Evolutionary conservation across 768 basidiomycete genomes (phyloP).

Genomic region (Pleurotus platypus): DNA sequence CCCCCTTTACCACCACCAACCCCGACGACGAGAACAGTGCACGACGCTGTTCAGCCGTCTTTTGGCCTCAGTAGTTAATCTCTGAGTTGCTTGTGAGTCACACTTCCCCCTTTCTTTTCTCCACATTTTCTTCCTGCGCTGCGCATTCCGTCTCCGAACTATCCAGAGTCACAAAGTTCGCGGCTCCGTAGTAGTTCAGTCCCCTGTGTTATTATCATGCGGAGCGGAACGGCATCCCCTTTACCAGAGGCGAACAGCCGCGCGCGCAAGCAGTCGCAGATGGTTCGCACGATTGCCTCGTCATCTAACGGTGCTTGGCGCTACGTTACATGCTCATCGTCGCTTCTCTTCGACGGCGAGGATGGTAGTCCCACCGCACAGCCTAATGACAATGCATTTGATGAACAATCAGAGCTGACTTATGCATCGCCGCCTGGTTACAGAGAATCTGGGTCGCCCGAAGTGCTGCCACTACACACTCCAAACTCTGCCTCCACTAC

Average conservation of each 20-base stretch:
- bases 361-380: background rate
- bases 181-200: background rate
- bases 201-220: background rate
- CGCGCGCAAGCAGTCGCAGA: background rate
- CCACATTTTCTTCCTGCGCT: background rate
- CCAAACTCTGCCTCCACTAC: constrained; percentile 22
- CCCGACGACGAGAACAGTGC: constrained; percentile 2
- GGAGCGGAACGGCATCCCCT: background rate
- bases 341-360: background rate
- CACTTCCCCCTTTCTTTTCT: background rate
- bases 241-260: background rate
- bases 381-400: background rate
- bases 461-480: constrained; percentile 42
- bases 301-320: constrained; percentile 8
- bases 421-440: constrained; percentile 38
- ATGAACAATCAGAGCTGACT: constrained; percentile 47
- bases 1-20: constrained; percentile 2
- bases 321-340: constrained; percentile 8
- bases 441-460: constrained; percentile 51
- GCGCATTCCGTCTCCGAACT: background rate
- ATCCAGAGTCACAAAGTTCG: background rate
- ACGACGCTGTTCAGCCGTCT: constrained; percentile 2
- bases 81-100: constrained; percentile 8
- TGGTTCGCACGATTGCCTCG: constrained; percentile 4
- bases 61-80: constrained; percentile 3